Percentiles rank a stretch among this genome's conserved stretches.
Evolutionary conservation across 768 basidiomycete genomes (phyloP).

Genomic region (Arthromyces matolae): DNA sequence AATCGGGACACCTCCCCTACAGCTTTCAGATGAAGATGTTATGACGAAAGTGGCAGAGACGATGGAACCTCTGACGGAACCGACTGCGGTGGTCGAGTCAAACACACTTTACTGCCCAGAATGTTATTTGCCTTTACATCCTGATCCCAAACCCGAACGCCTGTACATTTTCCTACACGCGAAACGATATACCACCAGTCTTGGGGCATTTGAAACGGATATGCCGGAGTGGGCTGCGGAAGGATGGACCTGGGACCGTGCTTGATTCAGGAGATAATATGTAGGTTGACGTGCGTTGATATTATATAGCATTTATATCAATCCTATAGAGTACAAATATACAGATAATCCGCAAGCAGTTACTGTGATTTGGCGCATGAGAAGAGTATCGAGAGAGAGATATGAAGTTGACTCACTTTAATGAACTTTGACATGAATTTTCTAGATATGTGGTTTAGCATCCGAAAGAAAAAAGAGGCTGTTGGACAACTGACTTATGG

Average conservation of each 20-base stretch:
- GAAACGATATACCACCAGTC: constrained; percentile 72
- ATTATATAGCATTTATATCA: constrained; percentile 5
- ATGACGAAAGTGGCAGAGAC: constrained; percentile 35
- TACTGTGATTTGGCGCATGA: constrained; percentile 2
- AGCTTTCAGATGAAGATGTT: constrained; percentile 48
- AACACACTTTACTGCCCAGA: constrained; percentile 74
- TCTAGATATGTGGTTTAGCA: constrained; percentile 34
- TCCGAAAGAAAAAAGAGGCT: neutral
- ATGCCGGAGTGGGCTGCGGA: constrained; percentile 87
- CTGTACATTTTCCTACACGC: constrained; percentile 97
- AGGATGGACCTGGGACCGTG: constrained; percentile 65
- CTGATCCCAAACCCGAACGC: constrained; percentile 89
- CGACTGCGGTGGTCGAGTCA: constrained; percentile 33
- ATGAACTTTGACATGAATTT: constrained; percentile 94
- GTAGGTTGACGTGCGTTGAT: neutral
- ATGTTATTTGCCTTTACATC: constrained; percentile 89
- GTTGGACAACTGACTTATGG: constrained; percentile 69
- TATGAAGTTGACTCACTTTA: constrained; percentile 47
- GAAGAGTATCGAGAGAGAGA: neutral
- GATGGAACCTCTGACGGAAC: constrained; percentile 35
- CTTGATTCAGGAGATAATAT: constrained; percentile 11
- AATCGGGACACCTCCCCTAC: constrained; percentile 20
- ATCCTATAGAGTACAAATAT: constrained; percentile 12
- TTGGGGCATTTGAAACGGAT: constrained; percentile 81
- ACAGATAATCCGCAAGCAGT: constrained; percentile 5